These are phyloP conservation scores for Euphrasia arctica DNA, from an alignment of 305 asterid species.

Conservation along the genomic window DNA sequence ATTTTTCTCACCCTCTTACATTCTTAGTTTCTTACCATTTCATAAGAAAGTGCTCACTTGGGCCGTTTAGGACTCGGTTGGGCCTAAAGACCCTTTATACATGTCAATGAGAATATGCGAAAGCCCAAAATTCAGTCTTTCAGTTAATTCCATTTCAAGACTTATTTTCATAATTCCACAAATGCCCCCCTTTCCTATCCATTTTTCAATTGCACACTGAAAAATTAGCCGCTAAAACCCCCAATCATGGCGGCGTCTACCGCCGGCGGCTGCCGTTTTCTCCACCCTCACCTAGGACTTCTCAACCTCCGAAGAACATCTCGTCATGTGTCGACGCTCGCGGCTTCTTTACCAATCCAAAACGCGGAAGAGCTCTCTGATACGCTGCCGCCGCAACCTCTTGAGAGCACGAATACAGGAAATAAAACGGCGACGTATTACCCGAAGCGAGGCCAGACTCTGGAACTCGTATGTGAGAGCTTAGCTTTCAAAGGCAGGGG, in stretches of 20 bases:
- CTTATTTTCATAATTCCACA: neutral
- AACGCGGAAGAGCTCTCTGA: constrained; percentile 37
- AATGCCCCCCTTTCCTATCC: constrained; percentile 22
- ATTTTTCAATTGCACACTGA: neutral
- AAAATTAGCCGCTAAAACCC: constrained; percentile 22
- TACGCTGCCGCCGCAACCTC: constrained; percentile 28
- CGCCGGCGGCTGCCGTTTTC: constrained; percentile 52
- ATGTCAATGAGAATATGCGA: no score
- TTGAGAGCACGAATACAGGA: constrained; percentile 13
- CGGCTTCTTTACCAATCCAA: constrained; percentile 36
- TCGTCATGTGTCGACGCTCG: constrained; percentile 35
- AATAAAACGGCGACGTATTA: constrained; percentile 37
- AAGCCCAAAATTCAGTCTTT: no score
- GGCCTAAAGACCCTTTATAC: no score
- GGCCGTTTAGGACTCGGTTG: no score
- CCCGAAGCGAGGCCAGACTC: constrained; percentile 86
- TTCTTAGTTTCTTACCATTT: no score
- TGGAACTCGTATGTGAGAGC: constrained; percentile 85
- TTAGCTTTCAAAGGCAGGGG: constrained; percentile 94
- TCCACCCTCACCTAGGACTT: constrained; percentile 42
- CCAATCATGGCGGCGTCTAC: constrained; percentile 44
- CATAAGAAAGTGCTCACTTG: no score
- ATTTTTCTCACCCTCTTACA: no score
- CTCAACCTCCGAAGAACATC: constrained; percentile 32
- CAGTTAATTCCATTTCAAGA: no score